Conservation (phyloP, 2,329 filamentous ascomycete genomes). For the Phaeosphaeria sp. region DNA sequence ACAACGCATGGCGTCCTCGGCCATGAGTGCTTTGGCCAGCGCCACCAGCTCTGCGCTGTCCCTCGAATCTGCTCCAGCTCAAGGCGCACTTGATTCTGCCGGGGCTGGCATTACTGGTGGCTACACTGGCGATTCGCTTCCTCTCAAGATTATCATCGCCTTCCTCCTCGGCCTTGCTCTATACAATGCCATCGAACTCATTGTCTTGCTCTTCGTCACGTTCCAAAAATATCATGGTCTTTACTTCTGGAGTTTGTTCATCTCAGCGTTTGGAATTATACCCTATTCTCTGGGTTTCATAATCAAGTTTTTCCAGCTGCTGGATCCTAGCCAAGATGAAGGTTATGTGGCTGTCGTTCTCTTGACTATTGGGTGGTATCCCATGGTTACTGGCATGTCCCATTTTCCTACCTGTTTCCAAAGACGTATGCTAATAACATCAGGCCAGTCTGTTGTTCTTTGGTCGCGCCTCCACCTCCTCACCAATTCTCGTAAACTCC, state of each 20-base stretch:
- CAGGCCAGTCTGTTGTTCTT: conserved; percentile 65
- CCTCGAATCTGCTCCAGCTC: conserved; percentile 29
- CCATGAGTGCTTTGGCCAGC: conserved; percentile 16
- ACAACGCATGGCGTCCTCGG: conserved; percentile 22
- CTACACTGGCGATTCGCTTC: conserved; percentile 40
- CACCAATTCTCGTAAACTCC: conserved; percentile 56
- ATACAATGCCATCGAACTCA: conserved; percentile 54
- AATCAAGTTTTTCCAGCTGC: conserved; percentile 49
- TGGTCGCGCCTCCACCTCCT: conserved; percentile 69
- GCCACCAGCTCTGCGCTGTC: conserved; percentile 15
- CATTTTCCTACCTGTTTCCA: not conserved
- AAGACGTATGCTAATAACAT: conserved; percentile 1
- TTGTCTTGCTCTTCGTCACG: conserved; percentile 55
- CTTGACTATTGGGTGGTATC: conserved; percentile 62
- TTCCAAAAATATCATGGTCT: conserved; percentile 56
- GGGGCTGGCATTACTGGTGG: conserved; percentile 43
- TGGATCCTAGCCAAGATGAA: conserved; percentile 29
- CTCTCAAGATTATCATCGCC: conserved; percentile 41
- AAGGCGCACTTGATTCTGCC: conserved; percentile 34
- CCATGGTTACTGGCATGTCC: conserved; percentile 60
- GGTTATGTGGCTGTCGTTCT: conserved; percentile 52
- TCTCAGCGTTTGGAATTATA: conserved; percentile 53
- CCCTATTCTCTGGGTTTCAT: conserved; percentile 57
- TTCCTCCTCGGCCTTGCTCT: conserved; percentile 46
- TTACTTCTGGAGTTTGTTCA: conserved; percentile 59